Evolutionary conservation across 371 early-diverging fungal genomes (phyloP).

Genomic region (Rhizopus delemar): DNA sequence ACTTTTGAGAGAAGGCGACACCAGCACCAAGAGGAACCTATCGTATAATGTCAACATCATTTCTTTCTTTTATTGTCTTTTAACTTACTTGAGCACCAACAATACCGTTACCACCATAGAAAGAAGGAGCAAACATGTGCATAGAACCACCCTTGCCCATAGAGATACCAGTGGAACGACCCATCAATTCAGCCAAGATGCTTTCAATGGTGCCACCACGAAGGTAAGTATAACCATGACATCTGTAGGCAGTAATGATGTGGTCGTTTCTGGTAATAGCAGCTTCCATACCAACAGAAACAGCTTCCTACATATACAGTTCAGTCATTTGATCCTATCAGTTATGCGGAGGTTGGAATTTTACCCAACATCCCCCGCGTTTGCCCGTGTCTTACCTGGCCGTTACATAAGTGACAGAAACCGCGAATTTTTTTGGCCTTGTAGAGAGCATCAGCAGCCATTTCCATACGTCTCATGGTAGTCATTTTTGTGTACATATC

Average conservation of each 20-base stretch:
- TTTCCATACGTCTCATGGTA: conserved; percentile 90
- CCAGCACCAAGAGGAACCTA: conserved; percentile 95
- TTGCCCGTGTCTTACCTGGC: conserved; percentile 74
- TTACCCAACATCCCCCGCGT: conserved; percentile 36
- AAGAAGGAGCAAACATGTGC: conserved; percentile 98
- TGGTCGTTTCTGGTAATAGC: conserved; percentile 89
- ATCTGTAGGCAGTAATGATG: conserved; percentile 98
- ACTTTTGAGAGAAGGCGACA: conserved; percentile 96
- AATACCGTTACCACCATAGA: conserved; percentile 99
- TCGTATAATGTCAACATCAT: not conserved
- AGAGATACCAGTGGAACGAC: conserved; percentile 88
- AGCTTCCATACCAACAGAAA: conserved; percentile 93
- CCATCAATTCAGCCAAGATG: conserved; percentile 89
- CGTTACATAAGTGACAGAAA: conserved; percentile 99
- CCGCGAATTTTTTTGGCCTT: conserved; percentile 97
- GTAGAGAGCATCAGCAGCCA: conserved; percentile 93
- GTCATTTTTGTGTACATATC: conserved; percentile 88
- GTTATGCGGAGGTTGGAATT: conserved; percentile 21
- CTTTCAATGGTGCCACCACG: conserved; percentile 81
- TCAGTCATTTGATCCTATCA: not conserved
- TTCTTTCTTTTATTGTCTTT: not conserved
- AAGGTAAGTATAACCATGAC: conserved; percentile 96
- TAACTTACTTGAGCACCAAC: conserved; percentile 92
- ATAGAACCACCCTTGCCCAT: conserved; percentile 99
- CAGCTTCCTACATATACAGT: conserved; percentile 79